Conservation (phyloP, 495 filamentous ascomycete genomes). For the Glarea lozoyensis region DNA sequence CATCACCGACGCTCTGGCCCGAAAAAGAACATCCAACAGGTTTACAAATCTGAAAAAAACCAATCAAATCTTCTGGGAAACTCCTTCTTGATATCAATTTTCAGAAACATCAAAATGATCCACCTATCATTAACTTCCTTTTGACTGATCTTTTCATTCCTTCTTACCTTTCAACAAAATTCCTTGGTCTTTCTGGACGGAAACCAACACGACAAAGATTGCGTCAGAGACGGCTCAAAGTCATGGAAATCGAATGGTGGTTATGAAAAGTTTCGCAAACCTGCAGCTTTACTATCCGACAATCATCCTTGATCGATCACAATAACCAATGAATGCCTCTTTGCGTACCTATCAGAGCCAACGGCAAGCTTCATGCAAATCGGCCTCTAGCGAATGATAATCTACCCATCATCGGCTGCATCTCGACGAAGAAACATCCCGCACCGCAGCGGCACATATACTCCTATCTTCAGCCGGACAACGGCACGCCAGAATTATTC, state of each 20-base stretch:
- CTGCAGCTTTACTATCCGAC: constrained; percentile 1
- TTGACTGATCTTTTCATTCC: no score
- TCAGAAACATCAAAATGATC: no score
- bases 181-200: not conserved
- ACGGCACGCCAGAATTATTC: not conserved
- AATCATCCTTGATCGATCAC: constrained; percentile 4
- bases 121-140: no score
- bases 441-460: not conserved
- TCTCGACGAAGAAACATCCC: not conserved
- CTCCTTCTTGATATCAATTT: no score
- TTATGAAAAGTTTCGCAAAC: constrained; percentile 3
- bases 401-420: not conserved
- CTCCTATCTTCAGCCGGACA: not conserved
- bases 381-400: not conserved
- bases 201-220: constrained; percentile 1
- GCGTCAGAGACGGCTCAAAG: constrained; percentile 13
- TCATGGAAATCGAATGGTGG: constrained; percentile 4
- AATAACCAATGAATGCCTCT: no score
- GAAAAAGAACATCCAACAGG: no score
- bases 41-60: no score
- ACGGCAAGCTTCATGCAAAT: not conserved
- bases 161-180: no score
- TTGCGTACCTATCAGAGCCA: not conserved
- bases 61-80: no score
- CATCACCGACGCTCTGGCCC: no score